Evolutionary conservation across 352 stramenopile species (phyloP), one percentile per base, ranked within the genome.

Genomic region (Phytophthora ramorum): DNA sequence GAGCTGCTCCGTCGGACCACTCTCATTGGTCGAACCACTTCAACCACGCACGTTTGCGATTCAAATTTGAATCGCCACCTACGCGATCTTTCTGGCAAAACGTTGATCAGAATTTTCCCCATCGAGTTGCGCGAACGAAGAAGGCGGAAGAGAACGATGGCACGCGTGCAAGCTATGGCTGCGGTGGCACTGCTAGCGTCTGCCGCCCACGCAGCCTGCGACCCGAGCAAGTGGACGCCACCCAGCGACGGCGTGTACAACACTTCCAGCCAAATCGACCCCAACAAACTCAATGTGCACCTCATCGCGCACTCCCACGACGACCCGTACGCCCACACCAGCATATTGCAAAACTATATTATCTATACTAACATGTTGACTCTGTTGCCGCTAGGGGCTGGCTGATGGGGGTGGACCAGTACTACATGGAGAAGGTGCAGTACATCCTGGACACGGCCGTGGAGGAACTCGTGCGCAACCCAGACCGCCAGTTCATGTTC

Each of bases 321-420:
- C 69, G 96, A 99, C 71, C 84, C 86, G 68, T 89, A 77, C 49
- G 77, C 72, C 2, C 14, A 37, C 3, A n/a, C 14, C 32, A 24
- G 20, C 26, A 49, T 9, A 24, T 35, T 35, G 7, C 30, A 35
- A 35, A n/a, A n/a, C n/a, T n/a, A n/a, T n/a, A n/a, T n/a, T n/a
- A n/a, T n/a, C n/a, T n/a, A n/a, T n/a, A n/a, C n/a, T n/a, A n/a
- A n/a, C n/a, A n/a, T n/a, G n/a, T n/a, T n/a, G n/a, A n/a, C n/a
- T n/a, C 7, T 51, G 16, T 19, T 35, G 17, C n/a, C 9, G 6
- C 26, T 37, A 89, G 79, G 24, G 91, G 90, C 16, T 99, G 97
- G 97, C 75, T 98, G 9, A 92, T 98, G 56, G 98, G 93, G 1
- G 89, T 99, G 17, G 97, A 99, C 71, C 93, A 99, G 78, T 99